These are phyloP conservation scores for Linderina pennispora DNA, from an alignment of 192 early-diverging fungal genomes.

Conservation along the genomic window DNA sequence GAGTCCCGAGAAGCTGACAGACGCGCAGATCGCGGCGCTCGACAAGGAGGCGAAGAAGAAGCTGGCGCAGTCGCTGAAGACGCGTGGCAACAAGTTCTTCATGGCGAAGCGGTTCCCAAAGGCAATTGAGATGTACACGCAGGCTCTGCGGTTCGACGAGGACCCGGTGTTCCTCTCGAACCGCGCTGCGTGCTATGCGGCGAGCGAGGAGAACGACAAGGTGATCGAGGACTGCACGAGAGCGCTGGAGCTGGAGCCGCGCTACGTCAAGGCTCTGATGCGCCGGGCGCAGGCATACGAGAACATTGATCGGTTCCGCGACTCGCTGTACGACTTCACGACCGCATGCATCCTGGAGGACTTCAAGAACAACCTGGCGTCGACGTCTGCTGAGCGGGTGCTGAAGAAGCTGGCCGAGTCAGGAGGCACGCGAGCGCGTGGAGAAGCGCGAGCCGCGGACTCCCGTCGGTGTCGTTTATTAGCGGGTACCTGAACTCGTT, in stretches of 20 bases:
- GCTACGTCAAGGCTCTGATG: constrained; percentile 86
- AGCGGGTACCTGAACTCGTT: constrained; percentile 94
- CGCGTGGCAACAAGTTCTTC: constrained; percentile 84
- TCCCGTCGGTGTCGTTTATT: constrained; percentile 93
- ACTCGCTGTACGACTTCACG: constrained; percentile 77
- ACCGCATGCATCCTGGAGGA: constrained; percentile 91
- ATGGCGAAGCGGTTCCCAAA: constrained; percentile 73
- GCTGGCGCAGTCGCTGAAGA: constrained; percentile 72
- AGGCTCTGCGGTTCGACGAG: constrained; percentile 76
- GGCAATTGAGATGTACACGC: constrained; percentile 81
- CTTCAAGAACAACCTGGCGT: constrained; percentile 80
- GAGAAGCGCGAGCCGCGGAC: constrained; percentile 52
- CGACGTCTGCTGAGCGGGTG: constrained; percentile 79
- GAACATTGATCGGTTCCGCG: constrained; percentile 40
- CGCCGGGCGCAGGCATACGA: constrained; percentile 65
- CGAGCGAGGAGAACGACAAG: constrained; percentile 61
- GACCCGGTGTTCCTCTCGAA: constrained; percentile 91
- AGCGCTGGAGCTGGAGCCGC: constrained; percentile 74
- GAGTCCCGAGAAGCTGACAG: constrained; percentile 37
- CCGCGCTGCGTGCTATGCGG: constrained; percentile 89
- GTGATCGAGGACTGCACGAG: constrained; percentile 83
- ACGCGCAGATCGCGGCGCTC: constrained; percentile 47
- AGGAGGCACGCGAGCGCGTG: constrained; percentile 66
- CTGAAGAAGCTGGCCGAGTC: constrained; percentile 74
- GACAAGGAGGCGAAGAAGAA: constrained; percentile 43